Conservation (phyloP, 2,329 filamentous ascomycete species). For the Ceratocystis variospora region DNA sequence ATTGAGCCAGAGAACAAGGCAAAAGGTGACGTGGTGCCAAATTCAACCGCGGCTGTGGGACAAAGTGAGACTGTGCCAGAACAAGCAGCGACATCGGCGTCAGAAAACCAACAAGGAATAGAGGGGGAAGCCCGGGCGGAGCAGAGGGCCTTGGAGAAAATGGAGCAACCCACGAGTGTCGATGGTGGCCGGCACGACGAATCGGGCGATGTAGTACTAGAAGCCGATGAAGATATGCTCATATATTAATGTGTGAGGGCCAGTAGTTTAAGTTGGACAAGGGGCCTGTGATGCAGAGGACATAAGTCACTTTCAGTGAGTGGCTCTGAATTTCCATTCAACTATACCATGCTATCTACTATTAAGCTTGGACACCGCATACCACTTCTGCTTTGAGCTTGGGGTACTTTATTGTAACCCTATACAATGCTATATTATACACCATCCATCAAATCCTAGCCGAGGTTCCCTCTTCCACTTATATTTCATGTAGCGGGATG, state of each 20-base stretch:
- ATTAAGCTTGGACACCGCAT: no score
- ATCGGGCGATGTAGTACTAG: slow-evolving; percentile 62
- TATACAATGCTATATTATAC: no score
- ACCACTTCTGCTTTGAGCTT: no score
- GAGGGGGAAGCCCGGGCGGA: background rate
- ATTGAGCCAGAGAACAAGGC: background rate
- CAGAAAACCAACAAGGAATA: slow-evolving; percentile 20
- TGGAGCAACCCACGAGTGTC: background rate
- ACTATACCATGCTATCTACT: no score
- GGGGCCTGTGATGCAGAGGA: background rate
- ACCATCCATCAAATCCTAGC: no score
- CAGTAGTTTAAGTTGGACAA: background rate
- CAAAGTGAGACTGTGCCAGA: background rate
- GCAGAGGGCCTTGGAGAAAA: background rate
- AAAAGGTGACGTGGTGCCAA: background rate
- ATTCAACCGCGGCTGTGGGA: background rate
- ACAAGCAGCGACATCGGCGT: slow-evolving; percentile 9
- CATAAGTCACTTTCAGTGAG: no score
- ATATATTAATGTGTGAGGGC: slow-evolving; percentile 51
- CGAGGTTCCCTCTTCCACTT: background rate
- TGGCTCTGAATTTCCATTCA: no score
- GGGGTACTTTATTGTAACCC: no score
- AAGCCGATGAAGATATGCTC: slow-evolving; percentile 78
- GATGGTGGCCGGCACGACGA: slow-evolving; percentile 43
- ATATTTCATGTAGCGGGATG: background rate